Conservation (phyloP, 345 rosid species). For the Carallia brachiata region DNA sequence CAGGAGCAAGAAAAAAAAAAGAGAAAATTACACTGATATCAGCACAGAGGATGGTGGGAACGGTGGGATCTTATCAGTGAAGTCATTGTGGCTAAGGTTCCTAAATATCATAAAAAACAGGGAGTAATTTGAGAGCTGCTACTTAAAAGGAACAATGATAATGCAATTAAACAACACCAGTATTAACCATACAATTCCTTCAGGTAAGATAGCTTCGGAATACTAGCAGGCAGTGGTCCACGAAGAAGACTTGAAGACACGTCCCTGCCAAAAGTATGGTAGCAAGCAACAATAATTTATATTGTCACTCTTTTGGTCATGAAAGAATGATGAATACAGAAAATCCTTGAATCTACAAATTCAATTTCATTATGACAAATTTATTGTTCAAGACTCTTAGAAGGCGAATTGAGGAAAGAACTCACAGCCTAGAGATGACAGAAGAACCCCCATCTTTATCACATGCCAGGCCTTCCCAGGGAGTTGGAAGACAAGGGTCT, state of each 20-base stretch:
- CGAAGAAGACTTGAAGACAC: slow-evolving; percentile 36
- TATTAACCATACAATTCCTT: slow-evolving; percentile 44
- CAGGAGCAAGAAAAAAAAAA: neutral
- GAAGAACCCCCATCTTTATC: slow-evolving; percentile 23
- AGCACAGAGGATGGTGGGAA: slow-evolving; percentile 41
- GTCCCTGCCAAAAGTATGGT: slow-evolving; percentile 36
- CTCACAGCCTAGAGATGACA: slow-evolving; percentile 49
- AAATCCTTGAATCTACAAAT: too few relatives aligned
- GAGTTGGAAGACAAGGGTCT: slow-evolving; percentile 57
- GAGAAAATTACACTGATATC: slow-evolving; percentile 52
- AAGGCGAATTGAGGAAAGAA: slow-evolving; percentile 11
- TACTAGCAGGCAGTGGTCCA: slow-evolving; percentile 40
- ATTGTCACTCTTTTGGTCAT: too few relatives aligned
- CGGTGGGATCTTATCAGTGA: slow-evolving; percentile 38
- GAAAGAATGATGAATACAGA: neutral
- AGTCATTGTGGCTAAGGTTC: slow-evolving; percentile 54
- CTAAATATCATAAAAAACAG: slow-evolving; percentile 25
- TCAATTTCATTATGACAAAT: too few relatives aligned
- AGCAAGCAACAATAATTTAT: too few relatives aligned
- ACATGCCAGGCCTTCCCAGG: slow-evolving; percentile 57
- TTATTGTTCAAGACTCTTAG: too few relatives aligned
- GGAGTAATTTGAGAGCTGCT: neutral
- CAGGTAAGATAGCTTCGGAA: slow-evolving; percentile 36
- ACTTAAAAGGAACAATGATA: neutral
- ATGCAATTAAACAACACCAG: neutral